Conservation (phyloP, 441 rosid genomes). For the Pelargonium citronellum region DNA sequence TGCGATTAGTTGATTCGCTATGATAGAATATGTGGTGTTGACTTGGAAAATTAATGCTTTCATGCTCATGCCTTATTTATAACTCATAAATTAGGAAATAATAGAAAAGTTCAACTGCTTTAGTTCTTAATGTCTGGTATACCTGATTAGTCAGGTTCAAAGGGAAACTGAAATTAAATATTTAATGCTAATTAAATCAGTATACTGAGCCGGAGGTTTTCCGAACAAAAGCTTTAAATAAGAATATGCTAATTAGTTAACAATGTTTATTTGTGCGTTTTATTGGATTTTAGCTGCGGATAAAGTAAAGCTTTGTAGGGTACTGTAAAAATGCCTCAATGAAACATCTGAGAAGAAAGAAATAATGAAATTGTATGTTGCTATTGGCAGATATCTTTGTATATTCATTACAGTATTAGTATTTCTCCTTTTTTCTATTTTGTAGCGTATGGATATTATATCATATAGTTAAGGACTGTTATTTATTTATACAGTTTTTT, state of each 20-base stretch:
- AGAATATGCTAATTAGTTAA: not conserved
- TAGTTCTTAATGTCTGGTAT: not conserved
- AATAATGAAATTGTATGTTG: not conserved
- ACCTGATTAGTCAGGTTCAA: not conserved
- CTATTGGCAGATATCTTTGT: not conserved
- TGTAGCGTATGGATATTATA: not conserved
- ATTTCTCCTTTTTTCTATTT: not conserved
- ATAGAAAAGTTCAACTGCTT: not conserved
- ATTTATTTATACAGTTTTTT: not conserved
- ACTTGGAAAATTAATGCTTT: not conserved
- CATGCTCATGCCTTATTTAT: not conserved
- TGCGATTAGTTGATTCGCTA: not conserved
- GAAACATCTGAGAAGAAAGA: not conserved
- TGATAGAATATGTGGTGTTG: not conserved
- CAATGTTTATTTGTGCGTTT: not conserved
- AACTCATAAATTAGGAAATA: not conserved
- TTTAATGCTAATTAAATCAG: not conserved
- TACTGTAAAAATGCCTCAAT: not conserved
- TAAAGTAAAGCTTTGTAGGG: not conserved
- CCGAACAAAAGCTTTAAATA: not conserved
- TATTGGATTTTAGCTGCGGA: not conserved
- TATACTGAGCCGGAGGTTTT: constrained; percentile 1
- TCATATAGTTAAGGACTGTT: not conserved
- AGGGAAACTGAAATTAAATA: not conserved
- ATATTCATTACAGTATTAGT: not conserved